Evolutionary conservation across 2,329 filamentous ascomycete genomes (phyloP), one percentile per base, ranked within the genome.

Genomic region (Fusarium falciforme): DNA sequence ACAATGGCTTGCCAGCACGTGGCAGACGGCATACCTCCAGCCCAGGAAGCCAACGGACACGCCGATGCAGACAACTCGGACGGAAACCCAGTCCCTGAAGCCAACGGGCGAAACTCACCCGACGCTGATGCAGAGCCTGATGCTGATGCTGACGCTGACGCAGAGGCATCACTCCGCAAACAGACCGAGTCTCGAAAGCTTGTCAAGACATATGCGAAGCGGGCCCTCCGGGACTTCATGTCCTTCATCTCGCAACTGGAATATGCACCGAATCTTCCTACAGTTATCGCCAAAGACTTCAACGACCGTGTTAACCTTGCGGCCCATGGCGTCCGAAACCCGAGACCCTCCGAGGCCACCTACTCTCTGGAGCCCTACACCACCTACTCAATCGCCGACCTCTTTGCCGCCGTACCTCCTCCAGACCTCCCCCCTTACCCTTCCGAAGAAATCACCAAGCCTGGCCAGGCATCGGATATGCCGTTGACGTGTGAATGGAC

Each of bases 141-240:
- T 27, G 20, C 29, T 9, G 61, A 68, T 25, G 27, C 47, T 8
- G 22, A 22, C 22, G 22, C 22, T 22, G 47, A 31, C 25, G 47
- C 47, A 54, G 47, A 54, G 12, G 75, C 77, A 42, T 31, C 31
- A 27, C 55, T 66, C 25, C 61, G 38, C 17, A 67, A 68, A 44
- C 79, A 79, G 42, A 61, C 61, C 17, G 81, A 82, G 14, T 66
- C 73, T 9, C 88, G 92, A 52, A 94, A 93, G 80, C 83, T 88
- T 29, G 92, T 96, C 74, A 93, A 93, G 76, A 87, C 88, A 1
- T 91, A 93, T 81, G 94, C 94, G 5, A 95, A 94, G 81, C 89
- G 91, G 64, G 93, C 94, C 1, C 83, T 96, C 25, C 89, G 92
- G 68, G 94, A 96, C 82, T 95, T 93, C 79, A 85, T 91, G 76